These are phyloP conservation scores for Fusarium sp. DNA, from an alignment of 2,329 filamentous ascomycete species.

Conservation along the genomic window DNA sequence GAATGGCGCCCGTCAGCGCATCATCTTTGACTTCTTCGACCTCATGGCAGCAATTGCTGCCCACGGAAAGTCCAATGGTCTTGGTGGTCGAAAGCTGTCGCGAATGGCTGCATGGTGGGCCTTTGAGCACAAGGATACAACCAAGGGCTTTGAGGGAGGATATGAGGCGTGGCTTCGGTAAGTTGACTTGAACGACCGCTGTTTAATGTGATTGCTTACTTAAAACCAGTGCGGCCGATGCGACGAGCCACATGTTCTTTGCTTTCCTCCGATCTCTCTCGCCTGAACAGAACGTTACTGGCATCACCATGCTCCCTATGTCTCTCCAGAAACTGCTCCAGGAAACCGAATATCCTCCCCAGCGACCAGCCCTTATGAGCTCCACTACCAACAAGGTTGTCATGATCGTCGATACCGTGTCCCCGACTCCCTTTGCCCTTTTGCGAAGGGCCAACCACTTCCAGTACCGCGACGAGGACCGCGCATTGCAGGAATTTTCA, in stretches of 20 bases:
- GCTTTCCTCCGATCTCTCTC: slow-evolving; percentile 92
- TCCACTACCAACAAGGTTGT: slow-evolving; percentile 87
- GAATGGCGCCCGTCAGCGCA: slow-evolving; percentile 83
- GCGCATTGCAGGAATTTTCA: slow-evolving; percentile 85
- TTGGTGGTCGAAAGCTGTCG: slow-evolving; percentile 93
- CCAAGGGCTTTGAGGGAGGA: slow-evolving; percentile 92
- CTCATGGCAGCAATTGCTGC: slow-evolving; percentile 90
- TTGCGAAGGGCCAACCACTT: slow-evolving; percentile 93
- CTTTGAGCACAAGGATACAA: slow-evolving; percentile 89
- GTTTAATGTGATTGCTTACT: slow-evolving; percentile 31
- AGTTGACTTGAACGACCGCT: slow-evolving; percentile 42
- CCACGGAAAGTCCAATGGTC: slow-evolving; percentile 91
- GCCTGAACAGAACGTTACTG: slow-evolving; percentile 80
- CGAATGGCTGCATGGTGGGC: slow-evolving; percentile 99
- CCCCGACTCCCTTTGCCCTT: slow-evolving; percentile 91
- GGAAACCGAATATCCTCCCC: slow-evolving; percentile 94
- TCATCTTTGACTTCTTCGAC: slow-evolving; percentile 97
- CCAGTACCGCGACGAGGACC: slow-evolving; percentile 91
- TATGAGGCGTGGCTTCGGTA: slow-evolving; percentile 90
- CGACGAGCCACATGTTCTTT: slow-evolving; percentile 97
- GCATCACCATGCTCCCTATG: slow-evolving; percentile 87
- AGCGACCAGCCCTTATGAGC: slow-evolving; percentile 80
- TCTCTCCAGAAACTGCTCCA: slow-evolving; percentile 91
- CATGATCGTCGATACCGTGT: slow-evolving; percentile 97
- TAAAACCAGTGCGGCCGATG: slow-evolving; percentile 83